phyloP scores from a whole-genome alignment of 2,329 filamentous ascomycete genomes.

The Stylonectria norvegica region DNA sequence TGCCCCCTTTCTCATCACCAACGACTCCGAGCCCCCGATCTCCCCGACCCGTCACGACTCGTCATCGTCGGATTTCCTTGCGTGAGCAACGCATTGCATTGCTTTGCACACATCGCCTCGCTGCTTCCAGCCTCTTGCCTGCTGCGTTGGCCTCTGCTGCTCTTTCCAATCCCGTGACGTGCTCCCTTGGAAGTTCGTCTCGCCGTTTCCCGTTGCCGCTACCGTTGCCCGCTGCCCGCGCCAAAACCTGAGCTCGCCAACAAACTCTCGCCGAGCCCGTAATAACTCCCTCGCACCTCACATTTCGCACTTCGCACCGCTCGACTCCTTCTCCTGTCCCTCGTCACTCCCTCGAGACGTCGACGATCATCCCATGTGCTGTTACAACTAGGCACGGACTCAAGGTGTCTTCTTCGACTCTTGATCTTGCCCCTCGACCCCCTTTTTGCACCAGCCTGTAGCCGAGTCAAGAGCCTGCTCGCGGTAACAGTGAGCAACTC shows the following conservation, averaged over 20 bases:
- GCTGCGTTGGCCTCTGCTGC: conserved; percentile 28
- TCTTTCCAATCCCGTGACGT: conserved; percentile 27
- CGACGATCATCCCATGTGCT: conserved; percentile 31
- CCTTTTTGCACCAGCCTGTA: conserved; percentile 18
- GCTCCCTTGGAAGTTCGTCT: conserved; percentile 25
- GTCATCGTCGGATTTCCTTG: conserved; percentile 18
- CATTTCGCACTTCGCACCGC: background rate
- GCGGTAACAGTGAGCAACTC: conserved; percentile 47
- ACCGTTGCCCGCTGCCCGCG: too few relatives aligned
- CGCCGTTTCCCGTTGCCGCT: conserved; percentile 14
- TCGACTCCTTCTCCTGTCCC: conserved; percentile 11
- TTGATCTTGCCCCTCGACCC: conserved; percentile 26
- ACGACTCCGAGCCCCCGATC: conserved; percentile 21
- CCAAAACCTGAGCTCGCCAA: conserved; percentile 19
- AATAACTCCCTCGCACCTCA: conserved; percentile 20
- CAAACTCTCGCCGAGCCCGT: conserved; percentile 21
- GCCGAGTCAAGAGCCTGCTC: conserved; percentile 31
- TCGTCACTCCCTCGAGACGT: conserved; percentile 20
- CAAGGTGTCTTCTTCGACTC: conserved; percentile 33
- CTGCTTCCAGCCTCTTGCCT: conserved; percentile 23
- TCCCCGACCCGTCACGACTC: conserved; percentile 17
- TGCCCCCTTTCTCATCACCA: conserved; percentile 33
- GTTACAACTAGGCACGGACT: conserved; percentile 28
- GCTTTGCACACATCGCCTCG: conserved; percentile 25
- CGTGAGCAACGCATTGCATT: conserved; percentile 29